These are phyloP conservation scores for Diplodia scrobiculata DNA, from an alignment of 2,329 filamentous ascomycete genomes.

Conservation along the genomic window DNA sequence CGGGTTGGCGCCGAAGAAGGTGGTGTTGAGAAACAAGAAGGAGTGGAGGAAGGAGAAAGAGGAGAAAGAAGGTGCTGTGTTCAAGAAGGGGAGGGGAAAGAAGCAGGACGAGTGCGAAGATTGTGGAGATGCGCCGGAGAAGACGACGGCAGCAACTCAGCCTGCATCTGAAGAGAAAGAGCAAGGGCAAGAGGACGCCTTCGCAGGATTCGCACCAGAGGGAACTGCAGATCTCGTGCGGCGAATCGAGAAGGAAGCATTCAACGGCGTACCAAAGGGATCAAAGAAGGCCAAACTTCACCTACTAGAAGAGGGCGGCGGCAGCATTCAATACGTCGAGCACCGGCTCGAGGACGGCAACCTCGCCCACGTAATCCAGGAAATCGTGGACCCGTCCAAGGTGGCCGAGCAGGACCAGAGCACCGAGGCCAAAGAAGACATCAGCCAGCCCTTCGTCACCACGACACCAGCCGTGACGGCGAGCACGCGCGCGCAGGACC, in stretches of 20 bases:
- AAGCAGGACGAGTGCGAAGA: slow-evolving; percentile 30
- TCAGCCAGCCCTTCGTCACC: slow-evolving; percentile 36
- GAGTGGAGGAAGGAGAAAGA: slow-evolving; percentile 57
- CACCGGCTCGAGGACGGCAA: slow-evolving; percentile 74
- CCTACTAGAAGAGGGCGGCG: slow-evolving; percentile 61
- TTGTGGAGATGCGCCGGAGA: slow-evolving; percentile 1
- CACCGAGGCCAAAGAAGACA: slow-evolving; percentile 31
- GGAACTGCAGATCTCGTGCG: neutral
- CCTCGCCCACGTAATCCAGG: slow-evolving; percentile 65
- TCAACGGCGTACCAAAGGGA: slow-evolving; percentile 6
- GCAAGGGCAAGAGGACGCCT: neutral
- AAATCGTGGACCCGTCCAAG: slow-evolving; percentile 56
- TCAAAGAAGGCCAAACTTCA: slow-evolving; percentile 39
- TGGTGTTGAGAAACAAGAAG: slow-evolving; percentile 82
- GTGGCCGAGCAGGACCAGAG: slow-evolving; percentile 35
- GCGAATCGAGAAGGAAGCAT: neutral
- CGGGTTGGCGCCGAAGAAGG: slow-evolving; percentile 70
- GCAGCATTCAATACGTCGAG: slow-evolving; percentile 75
- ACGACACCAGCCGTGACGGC: slow-evolving; percentile 34
- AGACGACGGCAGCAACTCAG: neutral
- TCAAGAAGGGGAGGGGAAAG: slow-evolving; percentile 41
- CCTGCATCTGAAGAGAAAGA: neutral
- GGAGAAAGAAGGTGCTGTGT: slow-evolving; percentile 31
- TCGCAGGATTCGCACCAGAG: slow-evolving; percentile 7
- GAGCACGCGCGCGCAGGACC: slow-evolving; percentile 39